Conservation (phyloP, 2,329 filamentous ascomycete genomes). For the Fusarium armeniacum region DNA sequence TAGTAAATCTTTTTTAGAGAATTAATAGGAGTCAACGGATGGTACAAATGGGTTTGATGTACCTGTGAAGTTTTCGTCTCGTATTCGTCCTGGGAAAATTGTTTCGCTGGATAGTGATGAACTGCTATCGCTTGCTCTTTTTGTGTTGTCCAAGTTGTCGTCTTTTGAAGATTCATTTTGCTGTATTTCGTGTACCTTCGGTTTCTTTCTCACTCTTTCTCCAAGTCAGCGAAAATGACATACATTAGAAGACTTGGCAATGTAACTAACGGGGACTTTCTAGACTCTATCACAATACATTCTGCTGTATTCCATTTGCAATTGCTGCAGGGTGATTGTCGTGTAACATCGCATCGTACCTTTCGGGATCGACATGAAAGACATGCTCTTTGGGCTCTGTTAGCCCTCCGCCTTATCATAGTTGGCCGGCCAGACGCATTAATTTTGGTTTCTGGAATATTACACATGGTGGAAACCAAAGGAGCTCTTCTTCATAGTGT, state of each 20-base stretch:
- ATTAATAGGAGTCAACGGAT: not conserved
- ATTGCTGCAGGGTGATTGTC: slow-evolving; percentile 22
- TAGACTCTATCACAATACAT: slow-evolving; percentile 11
- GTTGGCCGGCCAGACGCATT: not conserved
- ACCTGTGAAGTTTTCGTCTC: not conserved
- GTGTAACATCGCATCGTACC: slow-evolving; percentile 20
- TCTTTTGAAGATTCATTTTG: not conserved
- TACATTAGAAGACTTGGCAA: rapidly evolving
- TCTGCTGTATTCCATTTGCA: slow-evolving; percentile 15
- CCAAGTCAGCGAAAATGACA: not conserved
- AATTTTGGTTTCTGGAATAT: not conserved
- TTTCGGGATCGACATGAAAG: slow-evolving; percentile 18
- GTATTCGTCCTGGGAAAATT: rapidly evolving
- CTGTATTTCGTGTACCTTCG: not conserved
- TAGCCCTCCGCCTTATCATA: not conserved
- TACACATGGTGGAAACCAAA: not conserved
- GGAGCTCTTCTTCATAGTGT: not conserved
- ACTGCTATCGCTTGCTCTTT: not conserved
- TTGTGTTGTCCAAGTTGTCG: too few relatives aligned
- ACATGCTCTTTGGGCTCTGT: slow-evolving; percentile 12
- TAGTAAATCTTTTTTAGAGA: not conserved
- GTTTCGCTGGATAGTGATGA: rapidly evolving
- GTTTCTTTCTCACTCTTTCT: not conserved
- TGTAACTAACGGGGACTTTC: slow-evolving; percentile 4
- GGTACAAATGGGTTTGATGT: not conserved